Evolutionary conservation across 495 filamentous ascomycete genomes (phyloP), one percentile per base, ranked within the genome.

Genomic region (Penicillium soppii): DNA sequence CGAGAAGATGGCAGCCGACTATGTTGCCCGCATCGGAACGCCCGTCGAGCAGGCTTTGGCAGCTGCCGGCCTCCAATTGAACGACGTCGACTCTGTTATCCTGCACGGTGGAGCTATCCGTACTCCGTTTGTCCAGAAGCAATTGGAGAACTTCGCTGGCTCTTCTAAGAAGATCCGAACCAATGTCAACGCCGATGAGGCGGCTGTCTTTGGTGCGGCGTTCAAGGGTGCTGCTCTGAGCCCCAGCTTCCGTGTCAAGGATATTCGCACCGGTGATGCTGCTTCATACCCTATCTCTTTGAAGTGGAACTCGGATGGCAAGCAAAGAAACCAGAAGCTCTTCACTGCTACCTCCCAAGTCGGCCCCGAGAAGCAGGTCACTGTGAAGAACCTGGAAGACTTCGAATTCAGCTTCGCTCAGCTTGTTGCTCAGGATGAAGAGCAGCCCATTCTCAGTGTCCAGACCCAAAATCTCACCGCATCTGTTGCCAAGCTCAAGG

Each of bases 111-210:
- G 95, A 50, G 85, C 88, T 20, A 83, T 90, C 41, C 84, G 95
- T 29, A 97, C 92, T 21, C 95, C 95, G 5, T 97, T 97, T 53
- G 90, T 99, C 6, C 92, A 96, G 64, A 91, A 84, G 68, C 77
- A 87, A 63, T 82, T 99, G 22, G 94, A 97, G 72, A 83, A 82
- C 41, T 65, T 88, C 41, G 80, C 85, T 23, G 87, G 88, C 8
- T 78, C 76, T 13, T 75, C 82, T 5, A 82, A 85, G 43, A 97
- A 96, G 74, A 77, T 99, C 51, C 84, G 89, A 47, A 86, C 87
- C 57, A 97, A 92, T 60, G 95, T 99, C 58, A 99, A 99, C 70
- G 86, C 92, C 22, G 95, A 99, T 66, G 95, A 99, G 72, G 84
- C 95, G 13, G 94, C 95, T 41, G 94, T 96, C 13, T 95, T 99